Evolutionary conservation across 176 grass and related monocot species (phyloP).

Genomic region (Musa beccarii): DNA sequence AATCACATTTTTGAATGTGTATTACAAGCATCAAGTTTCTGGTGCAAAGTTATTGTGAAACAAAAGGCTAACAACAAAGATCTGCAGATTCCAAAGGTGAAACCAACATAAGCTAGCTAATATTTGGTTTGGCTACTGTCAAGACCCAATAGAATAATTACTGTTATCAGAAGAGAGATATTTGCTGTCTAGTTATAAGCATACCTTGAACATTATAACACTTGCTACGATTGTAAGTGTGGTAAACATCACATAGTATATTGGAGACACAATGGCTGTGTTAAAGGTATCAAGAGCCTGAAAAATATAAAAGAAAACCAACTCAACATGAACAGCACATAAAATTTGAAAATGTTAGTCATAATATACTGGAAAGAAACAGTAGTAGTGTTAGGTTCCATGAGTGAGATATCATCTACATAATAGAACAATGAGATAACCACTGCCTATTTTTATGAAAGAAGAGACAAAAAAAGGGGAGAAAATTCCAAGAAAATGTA

Average conservation of each 20-base stretch:
- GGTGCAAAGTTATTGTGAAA: no score
- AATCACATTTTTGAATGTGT: no score
- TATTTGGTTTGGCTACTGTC: not conserved
- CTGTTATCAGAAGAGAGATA: not conserved
- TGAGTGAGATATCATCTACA: not conserved
- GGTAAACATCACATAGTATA: conserved; percentile 98
- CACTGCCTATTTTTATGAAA: not conserved
- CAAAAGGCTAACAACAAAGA: no score
- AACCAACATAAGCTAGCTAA: not conserved
- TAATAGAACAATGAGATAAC: not conserved
- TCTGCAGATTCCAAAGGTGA: no score
- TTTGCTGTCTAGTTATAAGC: not conserved
- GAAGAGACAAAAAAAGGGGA: not conserved
- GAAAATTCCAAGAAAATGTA: not conserved
- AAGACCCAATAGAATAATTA: not conserved
- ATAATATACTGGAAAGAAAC: not conserved
- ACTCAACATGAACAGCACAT: not conserved
- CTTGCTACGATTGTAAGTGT: conserved; percentile 89
- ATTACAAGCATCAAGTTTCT: no score
- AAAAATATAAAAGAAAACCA: conserved; percentile 3
- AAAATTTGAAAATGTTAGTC: conserved; percentile 2
- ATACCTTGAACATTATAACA: conserved; percentile 99
- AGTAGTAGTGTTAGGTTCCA: not conserved
- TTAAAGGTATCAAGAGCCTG: conserved; percentile 96
- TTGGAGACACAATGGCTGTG: conserved; percentile 94